Percentiles rank a stretch among this genome's conserved stretches.
Conservation (phyloP, 2,329 filamentous ascomycete genomes). For the Ceratocystis albifundus region DNA sequence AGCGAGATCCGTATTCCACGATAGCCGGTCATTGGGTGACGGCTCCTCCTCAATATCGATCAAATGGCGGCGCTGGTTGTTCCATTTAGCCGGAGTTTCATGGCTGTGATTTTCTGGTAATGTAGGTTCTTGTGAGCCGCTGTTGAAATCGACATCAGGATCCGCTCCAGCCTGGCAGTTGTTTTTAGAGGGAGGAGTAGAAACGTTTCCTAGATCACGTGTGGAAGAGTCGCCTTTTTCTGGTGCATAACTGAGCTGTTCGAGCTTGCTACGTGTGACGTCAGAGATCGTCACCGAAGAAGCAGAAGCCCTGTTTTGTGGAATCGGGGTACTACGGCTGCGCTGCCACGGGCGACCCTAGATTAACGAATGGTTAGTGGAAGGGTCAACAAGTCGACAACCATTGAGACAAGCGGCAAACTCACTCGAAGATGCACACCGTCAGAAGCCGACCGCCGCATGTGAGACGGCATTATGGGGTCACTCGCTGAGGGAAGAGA, state of each 20-base stretch:
- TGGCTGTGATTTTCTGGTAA: conserved; percentile 31
- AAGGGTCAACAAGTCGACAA: not conserved
- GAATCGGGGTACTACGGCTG: conserved; percentile 35
- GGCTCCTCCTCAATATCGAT: conserved; percentile 37
- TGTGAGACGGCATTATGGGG: conserved; percentile 23
- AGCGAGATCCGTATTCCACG: conserved; percentile 46
- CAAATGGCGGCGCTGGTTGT: conserved; percentile 38
- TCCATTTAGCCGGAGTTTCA: conserved; percentile 44
- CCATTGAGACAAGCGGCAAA: conserved; percentile 29
- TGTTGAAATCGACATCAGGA: conserved; percentile 21
- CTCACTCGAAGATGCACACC: conserved; percentile 15
- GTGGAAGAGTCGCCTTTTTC: conserved; percentile 25
- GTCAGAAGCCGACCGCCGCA: conserved; percentile 18
- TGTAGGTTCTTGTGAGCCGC: conserved; percentile 15
- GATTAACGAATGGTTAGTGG: conserved; percentile 17
- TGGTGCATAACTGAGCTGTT: conserved; percentile 44
- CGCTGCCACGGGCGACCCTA: conserved; percentile 39
- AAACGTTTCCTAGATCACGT: conserved; percentile 17
- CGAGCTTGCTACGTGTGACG: conserved; percentile 49
- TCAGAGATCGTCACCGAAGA: conserved; percentile 38
- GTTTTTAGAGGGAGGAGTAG: not conserved
- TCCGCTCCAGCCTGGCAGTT: conserved; percentile 21
- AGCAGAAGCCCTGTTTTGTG: not conserved
- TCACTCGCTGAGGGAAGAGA: conserved; percentile 35
- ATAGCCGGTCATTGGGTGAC: conserved; percentile 50